Evolutionary conservation across 257 asterid species (phyloP).

Genomic region (Nicotiana tomentosiformis): DNA sequence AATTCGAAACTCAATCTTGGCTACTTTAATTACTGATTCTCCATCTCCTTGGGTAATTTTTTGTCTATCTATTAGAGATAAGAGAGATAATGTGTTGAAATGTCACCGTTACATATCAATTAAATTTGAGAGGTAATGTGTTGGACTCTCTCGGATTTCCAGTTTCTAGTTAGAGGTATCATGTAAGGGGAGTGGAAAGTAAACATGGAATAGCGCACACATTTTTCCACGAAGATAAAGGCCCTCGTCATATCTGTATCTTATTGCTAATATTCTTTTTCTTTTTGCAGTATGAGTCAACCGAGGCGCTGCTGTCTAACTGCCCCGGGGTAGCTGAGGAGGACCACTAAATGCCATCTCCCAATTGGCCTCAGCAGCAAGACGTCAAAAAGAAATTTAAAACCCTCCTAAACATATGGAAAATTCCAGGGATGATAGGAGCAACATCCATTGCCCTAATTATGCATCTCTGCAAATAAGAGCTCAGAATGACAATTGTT

Average conservation of each 20-base stretch:
- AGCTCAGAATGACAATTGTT: background rate
- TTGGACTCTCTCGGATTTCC: background rate
- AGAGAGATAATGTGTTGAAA: no score
- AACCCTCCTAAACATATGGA: background rate
- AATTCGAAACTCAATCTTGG: background rate
- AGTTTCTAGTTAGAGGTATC: background rate
- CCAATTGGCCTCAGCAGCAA: background rate
- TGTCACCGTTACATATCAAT: no score
- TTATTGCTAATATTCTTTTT: constrained; percentile 13
- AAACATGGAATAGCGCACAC: background rate
- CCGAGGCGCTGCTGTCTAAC: constrained; percentile 45
- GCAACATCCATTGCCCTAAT: background rate
- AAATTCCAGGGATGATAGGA: background rate
- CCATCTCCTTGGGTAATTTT: no score
- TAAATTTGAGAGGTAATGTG: background rate
- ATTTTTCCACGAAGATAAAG: background rate
- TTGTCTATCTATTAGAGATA: no score
- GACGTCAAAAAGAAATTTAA: background rate
- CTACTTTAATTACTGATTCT: background rate
- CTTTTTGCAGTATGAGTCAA: constrained; percentile 61
- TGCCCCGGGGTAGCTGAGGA: constrained; percentile 86
- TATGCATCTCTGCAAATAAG: background rate
- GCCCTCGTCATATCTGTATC: background rate
- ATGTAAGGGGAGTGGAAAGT: background rate
- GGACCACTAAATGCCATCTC: constrained; percentile 47